phyloP scores from a whole-genome alignment of 208 protist genomes.

The Acanthamoeba lenticulata region DNA sequence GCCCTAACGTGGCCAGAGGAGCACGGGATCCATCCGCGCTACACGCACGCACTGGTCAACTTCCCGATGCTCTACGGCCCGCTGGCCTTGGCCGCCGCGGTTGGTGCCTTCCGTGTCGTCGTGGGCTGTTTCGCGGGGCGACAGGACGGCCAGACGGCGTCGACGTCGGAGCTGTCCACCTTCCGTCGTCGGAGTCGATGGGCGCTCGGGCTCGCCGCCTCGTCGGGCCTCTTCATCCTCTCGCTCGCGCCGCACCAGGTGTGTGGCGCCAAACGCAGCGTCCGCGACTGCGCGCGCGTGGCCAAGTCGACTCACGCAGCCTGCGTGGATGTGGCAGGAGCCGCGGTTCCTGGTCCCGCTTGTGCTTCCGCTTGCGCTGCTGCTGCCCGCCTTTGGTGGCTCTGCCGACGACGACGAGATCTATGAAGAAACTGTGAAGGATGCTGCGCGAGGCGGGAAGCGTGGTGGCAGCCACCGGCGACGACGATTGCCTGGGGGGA shows the following conservation, averaged over 20 bases:
- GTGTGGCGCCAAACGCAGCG: too few species aligned
- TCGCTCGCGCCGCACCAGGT: conserved; percentile 60
- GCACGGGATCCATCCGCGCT: conserved; percentile 55
- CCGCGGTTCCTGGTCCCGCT: conserved; percentile 61
- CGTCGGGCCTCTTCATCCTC: conserved; percentile 9
- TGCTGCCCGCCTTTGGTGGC: not conserved
- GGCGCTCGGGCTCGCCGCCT: not conserved
- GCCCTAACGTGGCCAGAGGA: too few species aligned
- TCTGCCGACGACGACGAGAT: not conserved
- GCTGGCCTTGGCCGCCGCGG: not conserved
- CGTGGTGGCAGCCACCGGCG: not conserved
- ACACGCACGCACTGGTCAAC: conserved; percentile 61
- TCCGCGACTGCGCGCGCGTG: too few species aligned
- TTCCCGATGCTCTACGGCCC: conserved; percentile 55
- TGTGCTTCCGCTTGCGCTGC: not conserved
- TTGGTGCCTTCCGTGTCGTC: not conserved
- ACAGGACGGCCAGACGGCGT: not conserved
- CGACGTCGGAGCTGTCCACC: not conserved
- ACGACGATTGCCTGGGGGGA: not conserved
- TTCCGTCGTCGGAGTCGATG: not conserved
- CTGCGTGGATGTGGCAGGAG: too few species aligned
- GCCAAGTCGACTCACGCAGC: too few species aligned
- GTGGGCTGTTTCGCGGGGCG: not conserved
- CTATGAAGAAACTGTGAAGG: not conserved
- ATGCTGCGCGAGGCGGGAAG: not conserved